Conservation (phyloP, 2,329 filamentous ascomycete species). For the Ophiostoma fasciatum region DNA sequence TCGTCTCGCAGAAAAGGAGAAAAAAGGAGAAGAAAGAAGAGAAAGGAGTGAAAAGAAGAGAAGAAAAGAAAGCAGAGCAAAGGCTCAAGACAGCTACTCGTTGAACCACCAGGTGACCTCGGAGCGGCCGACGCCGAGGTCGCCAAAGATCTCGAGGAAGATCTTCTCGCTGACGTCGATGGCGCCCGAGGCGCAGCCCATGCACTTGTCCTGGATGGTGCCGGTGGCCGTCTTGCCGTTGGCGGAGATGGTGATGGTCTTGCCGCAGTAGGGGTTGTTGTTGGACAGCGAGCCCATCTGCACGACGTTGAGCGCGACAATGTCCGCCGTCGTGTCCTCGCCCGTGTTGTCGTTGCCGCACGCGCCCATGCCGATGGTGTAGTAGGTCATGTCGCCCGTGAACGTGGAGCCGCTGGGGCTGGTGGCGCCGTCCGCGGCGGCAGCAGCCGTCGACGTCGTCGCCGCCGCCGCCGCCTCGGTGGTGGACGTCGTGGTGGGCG, state of each 20-base stretch:
- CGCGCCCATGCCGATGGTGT: constrained; percentile 49
- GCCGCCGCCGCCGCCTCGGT: constrained; percentile 4
- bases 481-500: constrained; percentile 1
- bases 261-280: constrained; percentile 55
- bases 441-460: constrained; percentile 11
- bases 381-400: constrained; percentile 61
- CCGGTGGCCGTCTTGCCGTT: constrained; percentile 40
- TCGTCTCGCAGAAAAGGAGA: neutral
- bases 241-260: constrained; percentile 47
- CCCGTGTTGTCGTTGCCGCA: constrained; percentile 52
- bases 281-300: constrained; percentile 53
- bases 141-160: constrained; percentile 37
- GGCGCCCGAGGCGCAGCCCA: constrained; percentile 40
- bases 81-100: constrained; percentile 6
- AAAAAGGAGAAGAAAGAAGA: neutral
- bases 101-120: constrained; percentile 19
- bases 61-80: neutral
- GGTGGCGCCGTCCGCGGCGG: constrained; percentile 12
- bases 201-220: constrained; percentile 60
- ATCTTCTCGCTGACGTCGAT: constrained; percentile 33
- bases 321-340: constrained; percentile 35
- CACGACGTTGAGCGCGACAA: constrained; percentile 52
- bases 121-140: constrained; percentile 18
- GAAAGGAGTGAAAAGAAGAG: neutral
- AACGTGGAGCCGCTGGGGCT: constrained; percentile 19